Conservation (phyloP, 805 yeast species). For the Candida tallmaniae region DNA sequence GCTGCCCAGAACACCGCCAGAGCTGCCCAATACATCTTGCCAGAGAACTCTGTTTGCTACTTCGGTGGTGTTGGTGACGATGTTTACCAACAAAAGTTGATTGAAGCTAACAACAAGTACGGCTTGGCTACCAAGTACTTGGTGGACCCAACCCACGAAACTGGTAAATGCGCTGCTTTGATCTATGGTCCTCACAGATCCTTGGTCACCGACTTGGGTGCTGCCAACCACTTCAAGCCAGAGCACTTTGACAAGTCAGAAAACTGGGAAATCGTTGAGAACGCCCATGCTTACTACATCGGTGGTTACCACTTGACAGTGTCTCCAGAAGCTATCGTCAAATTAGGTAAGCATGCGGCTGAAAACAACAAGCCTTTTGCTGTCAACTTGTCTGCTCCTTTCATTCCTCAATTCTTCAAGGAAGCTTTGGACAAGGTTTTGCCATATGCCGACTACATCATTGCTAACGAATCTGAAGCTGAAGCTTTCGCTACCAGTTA, state of each 20-base stretch:
- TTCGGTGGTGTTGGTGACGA: slow-evolving; percentile 97
- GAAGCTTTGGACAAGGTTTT: slow-evolving; percentile 74
- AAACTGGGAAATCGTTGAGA: slow-evolving; percentile 83
- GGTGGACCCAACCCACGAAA: slow-evolving; percentile 69
- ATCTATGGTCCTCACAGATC: slow-evolving; percentile 87
- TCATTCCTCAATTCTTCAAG: slow-evolving; percentile 93
- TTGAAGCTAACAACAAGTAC: slow-evolving; percentile 78
- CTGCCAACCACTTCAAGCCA: slow-evolving; percentile 95
- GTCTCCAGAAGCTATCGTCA: slow-evolving; percentile 87
- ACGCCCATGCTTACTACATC: slow-evolving; percentile 79
- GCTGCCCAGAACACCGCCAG: slow-evolving; percentile 99
- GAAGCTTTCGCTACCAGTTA: slow-evolving; percentile 89
- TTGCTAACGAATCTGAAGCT: slow-evolving; percentile 97
- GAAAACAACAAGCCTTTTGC: slow-evolving; percentile 70
- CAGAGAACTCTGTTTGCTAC: slow-evolving; percentile 77
- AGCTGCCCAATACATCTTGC: slow-evolving; percentile 93
- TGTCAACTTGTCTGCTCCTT: slow-evolving; percentile 93
- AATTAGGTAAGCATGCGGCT: slow-evolving; percentile 90
- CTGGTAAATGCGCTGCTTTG: slow-evolving; percentile 98
- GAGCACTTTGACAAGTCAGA: slow-evolving; percentile 82
- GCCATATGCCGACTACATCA: slow-evolving; percentile 85
- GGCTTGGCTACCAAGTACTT: slow-evolving; percentile 87
- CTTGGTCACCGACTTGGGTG: slow-evolving; percentile 91
- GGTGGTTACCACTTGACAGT: slow-evolving; percentile 99
- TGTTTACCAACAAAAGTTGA: slow-evolving; percentile 73